phyloP scores from a whole-genome alignment of 106 monocot species.

The Hemerocallis citrina region DNA sequence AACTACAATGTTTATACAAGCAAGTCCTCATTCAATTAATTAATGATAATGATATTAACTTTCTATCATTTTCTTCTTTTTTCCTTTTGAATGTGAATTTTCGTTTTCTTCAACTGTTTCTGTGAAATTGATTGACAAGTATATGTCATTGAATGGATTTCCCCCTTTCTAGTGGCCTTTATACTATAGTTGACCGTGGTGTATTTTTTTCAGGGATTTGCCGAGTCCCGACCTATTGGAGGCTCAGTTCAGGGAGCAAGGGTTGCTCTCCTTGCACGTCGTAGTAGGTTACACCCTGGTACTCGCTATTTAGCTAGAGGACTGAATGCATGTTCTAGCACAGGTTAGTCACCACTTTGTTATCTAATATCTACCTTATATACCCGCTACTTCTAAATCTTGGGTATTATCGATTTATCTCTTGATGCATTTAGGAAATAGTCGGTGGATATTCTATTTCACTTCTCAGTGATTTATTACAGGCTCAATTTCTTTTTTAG shows the following conservation, averaged over 20 bases:
- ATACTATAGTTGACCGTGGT: not conserved
- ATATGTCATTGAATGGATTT: not conserved
- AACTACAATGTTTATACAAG: no score
- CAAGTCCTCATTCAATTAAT: no score
- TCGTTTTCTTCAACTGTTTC: not conserved
- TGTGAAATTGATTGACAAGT: conserved; percentile 1
- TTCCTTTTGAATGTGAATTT: not conserved
- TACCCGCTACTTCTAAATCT: no score
- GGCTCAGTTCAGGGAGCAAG: conserved; percentile 37
- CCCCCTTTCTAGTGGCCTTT: not conserved
- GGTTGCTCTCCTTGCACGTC: conserved; percentile 87
- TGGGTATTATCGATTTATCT: no score
- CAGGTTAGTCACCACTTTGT: conserved; percentile 38
- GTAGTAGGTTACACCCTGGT: conserved; percentile 97
- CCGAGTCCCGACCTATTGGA: conserved; percentile 66
- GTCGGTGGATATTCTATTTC: no score
- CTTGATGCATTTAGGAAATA: no score
- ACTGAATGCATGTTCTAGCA: conserved; percentile 88
- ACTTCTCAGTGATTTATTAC: no score
- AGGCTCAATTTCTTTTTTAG: no score
- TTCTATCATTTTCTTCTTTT: no score
- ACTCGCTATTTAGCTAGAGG: conserved; percentile 98
- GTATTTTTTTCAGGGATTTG: conserved; percentile 80
- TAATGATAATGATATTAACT: no score
- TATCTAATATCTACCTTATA: not conserved